Evolutionary conservation across 1,139 yeast genomes (phyloP), one percentile per base, ranked within the genome.

Genomic region (Saccharomyces uvarum): DNA sequence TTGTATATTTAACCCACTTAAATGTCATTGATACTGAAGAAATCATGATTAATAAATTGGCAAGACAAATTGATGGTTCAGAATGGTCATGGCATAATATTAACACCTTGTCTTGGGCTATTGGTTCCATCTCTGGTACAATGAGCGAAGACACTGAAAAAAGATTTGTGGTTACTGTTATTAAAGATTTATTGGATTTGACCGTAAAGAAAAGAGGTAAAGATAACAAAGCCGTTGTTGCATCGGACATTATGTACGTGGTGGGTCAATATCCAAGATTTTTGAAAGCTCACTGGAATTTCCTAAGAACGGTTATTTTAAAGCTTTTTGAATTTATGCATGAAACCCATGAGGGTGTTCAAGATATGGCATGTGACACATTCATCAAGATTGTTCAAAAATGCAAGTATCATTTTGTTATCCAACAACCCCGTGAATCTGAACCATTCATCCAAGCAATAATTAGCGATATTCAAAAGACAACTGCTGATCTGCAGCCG

Each of bases 31-130:
- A 93, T 72, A 95, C 98, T 9, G 97, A 93, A 69, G 83, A 82
- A 61, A 93, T 93, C 64, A 90, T 93, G 98, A 85, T 84, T 59
- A 89, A 86, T 59, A 93, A 95, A 73, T 80, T 93, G 61, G 86
- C 95, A 2, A 83, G 86, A 67, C 99, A 93, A 75, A 85, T 91
- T 54, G 99, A 93, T 72, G 99, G 95, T 55, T 79, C 88, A 57
- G 99, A 95, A 74, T 93, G 99, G 99, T 91, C 98, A 38, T 93
- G 99, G 98, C 95, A 90, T 71, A 93, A 91, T 69, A 87, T 93
- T 65, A 93, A 93, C 71, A 93, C 98, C 1, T 77, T 93, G 62
- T 93, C 99, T 77, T 93, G 99, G 99, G 99, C 99, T 5, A 95
- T 93, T 71, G 99, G 99, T 57, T 91, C 98, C 14, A 93, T 95